Evolutionary conservation across 257 asterid species (phyloP).

Genomic region (Jacaranda mimosifolia): DNA sequence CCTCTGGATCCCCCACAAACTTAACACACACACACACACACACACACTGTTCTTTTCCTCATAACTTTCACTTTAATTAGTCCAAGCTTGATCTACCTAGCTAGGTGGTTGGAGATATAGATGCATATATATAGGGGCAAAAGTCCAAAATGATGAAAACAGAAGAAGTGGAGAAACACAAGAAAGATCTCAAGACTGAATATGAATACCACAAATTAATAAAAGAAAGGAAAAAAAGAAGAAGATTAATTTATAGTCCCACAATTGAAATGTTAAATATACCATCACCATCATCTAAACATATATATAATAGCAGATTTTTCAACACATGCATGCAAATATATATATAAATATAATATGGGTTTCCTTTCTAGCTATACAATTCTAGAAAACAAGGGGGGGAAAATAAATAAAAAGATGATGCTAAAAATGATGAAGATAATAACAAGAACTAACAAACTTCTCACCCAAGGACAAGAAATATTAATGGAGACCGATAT

Average conservation of each 20-base stretch:
- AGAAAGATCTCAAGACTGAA: neutral
- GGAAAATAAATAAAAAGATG: neutral
- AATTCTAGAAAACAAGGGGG: neutral
- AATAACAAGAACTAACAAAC: slow-evolving; percentile 32
- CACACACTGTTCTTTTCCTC: neutral
- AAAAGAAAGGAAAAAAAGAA: neutral
- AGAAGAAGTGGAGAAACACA: neutral
- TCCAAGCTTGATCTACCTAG: neutral
- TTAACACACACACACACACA: neutral
- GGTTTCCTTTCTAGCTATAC: neutral
- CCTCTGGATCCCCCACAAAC: neutral
- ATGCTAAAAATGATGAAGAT: neutral
- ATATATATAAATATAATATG: neutral
- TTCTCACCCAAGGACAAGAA: slow-evolving; percentile 29
- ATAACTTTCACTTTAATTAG: neutral
- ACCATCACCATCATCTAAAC: neutral
- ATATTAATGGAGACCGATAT: slow-evolving; percentile 31
- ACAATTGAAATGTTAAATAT: neutral
- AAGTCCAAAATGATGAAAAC: neutral
- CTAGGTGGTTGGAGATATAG: no score
- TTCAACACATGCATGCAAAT: neutral
- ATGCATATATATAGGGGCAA: no score
- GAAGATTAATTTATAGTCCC: neutral
- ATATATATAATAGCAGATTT: neutral
- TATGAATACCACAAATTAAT: neutral